These are phyloP conservation scores for Scalesia atractyloides DNA, from an alignment of 129 eudicot species.

Conservation along the genomic window DNA sequence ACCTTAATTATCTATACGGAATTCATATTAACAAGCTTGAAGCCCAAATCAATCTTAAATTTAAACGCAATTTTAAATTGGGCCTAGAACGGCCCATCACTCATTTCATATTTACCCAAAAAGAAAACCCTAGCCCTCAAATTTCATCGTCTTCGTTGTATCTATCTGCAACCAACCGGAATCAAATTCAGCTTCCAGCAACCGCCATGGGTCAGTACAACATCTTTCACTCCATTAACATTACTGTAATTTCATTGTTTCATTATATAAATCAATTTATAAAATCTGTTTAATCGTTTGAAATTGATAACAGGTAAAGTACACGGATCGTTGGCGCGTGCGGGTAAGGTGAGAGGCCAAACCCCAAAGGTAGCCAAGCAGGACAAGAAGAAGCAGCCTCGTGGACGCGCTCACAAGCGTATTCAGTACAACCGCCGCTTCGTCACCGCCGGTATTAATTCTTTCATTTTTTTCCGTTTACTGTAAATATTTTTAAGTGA, in stretches of 20 bases:
- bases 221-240: neutral
- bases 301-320: constrained; percentile 23
- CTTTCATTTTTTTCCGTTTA: neutral
- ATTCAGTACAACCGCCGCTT: constrained; percentile 37
- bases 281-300: neutral
- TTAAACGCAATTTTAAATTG: no score
- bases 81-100: no score
- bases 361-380: constrained; percentile 35
- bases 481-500: no score
- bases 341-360: constrained; percentile 36
- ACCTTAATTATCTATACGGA: no score
- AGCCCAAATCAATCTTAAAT: no score
- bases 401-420: constrained; percentile 36
- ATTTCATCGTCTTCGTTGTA: neutral
- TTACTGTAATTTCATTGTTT: no score
- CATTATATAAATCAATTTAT: neutral
- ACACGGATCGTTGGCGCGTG: constrained; percentile 39
- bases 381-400: constrained; percentile 38
- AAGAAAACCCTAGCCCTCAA: constrained; percentile 14
- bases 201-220: constrained; percentile 27
- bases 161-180: neutral
- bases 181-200: constrained; percentile 9
- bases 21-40: no score
- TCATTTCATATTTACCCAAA: no score
- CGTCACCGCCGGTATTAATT: constrained; percentile 31